Evolutionary conservation across 2,329 filamentous ascomycete genomes (phyloP).

Genomic region (Arthrobotrys pseudoclavata): DNA sequence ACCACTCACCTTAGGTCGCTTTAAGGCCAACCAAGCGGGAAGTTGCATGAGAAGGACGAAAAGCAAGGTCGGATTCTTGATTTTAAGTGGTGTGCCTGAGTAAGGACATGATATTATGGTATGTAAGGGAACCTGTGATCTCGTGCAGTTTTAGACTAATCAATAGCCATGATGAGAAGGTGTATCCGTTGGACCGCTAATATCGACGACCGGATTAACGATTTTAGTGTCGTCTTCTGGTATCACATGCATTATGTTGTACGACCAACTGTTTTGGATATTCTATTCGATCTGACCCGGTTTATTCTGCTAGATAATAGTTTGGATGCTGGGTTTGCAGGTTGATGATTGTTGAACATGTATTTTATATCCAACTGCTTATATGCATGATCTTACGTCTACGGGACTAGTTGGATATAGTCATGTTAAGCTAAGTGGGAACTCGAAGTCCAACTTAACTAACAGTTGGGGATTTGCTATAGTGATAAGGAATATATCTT

Average conservation of each 20-base stretch:
- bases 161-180: slow-evolving; percentile 6
- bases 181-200: background rate
- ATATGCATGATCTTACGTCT: no score
- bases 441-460: no score
- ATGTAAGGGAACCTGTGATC: slow-evolving; percentile 14
- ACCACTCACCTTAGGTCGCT: background rate
- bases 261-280: background rate
- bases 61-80: slow-evolving; percentile 7
- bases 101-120: background rate
- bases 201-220: background rate
- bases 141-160: slow-evolving; percentile 1
- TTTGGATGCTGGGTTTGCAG: no score
- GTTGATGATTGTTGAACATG: no score
- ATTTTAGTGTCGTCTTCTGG: background rate
- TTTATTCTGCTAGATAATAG: no score
- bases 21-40: slow-evolving; percentile 25
- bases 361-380: no score
- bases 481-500: no score
- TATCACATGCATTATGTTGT: background rate
- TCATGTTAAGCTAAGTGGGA: no score
- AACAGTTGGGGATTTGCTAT: no score
- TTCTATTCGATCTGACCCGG: background rate
- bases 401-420: no score
- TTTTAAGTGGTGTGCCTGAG: background rate
- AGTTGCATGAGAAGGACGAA: slow-evolving; percentile 3